phyloP scores from a whole-genome alignment of 73 alveolate genomes.

The Urostyla sp. region DNA sequence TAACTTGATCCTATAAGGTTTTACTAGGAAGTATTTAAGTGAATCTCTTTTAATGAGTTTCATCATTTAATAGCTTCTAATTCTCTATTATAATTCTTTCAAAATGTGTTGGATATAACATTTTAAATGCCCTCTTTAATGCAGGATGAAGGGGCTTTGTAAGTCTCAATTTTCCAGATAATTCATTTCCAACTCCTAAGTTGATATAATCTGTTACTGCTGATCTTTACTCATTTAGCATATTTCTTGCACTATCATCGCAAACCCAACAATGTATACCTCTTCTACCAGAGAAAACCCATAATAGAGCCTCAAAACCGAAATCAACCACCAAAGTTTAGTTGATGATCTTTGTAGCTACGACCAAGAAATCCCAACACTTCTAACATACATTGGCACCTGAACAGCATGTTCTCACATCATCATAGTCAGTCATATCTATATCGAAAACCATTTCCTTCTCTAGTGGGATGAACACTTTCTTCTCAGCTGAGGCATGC shows the following conservation, averaged over 20 bases:
- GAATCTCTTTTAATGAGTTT: conserved; percentile 60
- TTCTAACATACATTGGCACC: conserved; percentile 95
- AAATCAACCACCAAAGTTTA: conserved; percentile 87
- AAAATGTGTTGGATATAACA: conserved; percentile 64
- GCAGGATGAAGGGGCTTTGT: conserved; percentile 82
- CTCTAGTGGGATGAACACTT: conserved; percentile 82
- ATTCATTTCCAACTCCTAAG: conserved; percentile 66
- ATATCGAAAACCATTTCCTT: conserved; percentile 98
- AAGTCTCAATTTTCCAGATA: conserved; percentile 37
- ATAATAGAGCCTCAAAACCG: conserved; percentile 88
- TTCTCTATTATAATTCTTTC: conserved; percentile 64
- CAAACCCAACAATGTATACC: conserved; percentile 99
- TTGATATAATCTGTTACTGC: conserved; percentile 86
- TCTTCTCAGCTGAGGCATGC: conserved; percentile 73
- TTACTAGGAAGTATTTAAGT: conserved; percentile 18
- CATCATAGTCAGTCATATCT: conserved; percentile 98
- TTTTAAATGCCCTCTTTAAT: conserved; percentile 73
- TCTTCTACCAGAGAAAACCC: conserved; percentile 99
- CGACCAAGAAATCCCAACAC: conserved; percentile 95
- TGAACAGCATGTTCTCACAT: conserved; percentile 96
- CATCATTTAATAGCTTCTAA: conserved; percentile 50
- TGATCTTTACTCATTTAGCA: conserved; percentile 89
- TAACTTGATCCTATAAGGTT: not conserved
- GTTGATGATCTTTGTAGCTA: conserved; percentile 88
- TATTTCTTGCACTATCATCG: conserved; percentile 90